Evolutionary conservation across 441 rosid species (phyloP).

Genomic region (Brassica hybrid): DNA sequence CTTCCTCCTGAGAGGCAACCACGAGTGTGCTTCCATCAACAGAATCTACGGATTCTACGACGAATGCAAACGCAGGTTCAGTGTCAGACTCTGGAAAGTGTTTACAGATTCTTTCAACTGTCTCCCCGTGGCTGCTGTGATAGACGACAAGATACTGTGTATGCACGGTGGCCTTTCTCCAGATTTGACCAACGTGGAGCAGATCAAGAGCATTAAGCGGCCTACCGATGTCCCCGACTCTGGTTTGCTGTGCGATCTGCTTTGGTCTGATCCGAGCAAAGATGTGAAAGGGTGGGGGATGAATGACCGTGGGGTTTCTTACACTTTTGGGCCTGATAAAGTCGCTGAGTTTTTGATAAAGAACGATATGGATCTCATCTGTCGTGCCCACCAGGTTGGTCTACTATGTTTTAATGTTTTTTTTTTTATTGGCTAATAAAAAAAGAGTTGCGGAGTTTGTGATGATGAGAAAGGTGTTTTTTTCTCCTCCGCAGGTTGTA

Average conservation of each 20-base stretch:
- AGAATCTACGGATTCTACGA: slow-evolving; percentile 80
- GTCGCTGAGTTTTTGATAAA: slow-evolving; percentile 61
- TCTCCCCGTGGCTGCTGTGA: slow-evolving; percentile 76
- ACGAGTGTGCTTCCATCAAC: slow-evolving; percentile 77
- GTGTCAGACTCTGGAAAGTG: slow-evolving; percentile 68
- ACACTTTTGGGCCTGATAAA: slow-evolving; percentile 67
- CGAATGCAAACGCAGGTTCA: slow-evolving; percentile 77
- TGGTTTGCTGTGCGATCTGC: slow-evolving; percentile 73
- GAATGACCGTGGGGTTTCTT: slow-evolving; percentile 79
- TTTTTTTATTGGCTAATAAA: neutral
- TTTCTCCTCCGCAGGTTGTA: slow-evolving; percentile 52
- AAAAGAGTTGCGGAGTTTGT: neutral
- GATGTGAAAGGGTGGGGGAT: slow-evolving; percentile 73
- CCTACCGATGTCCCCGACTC: slow-evolving; percentile 76
- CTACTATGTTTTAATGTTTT: neutral
- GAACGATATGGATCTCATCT: slow-evolving; percentile 74
- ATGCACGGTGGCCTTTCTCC: slow-evolving; percentile 88
- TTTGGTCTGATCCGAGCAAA: slow-evolving; percentile 78
- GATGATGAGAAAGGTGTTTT: too few relatives aligned
- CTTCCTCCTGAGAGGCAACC: slow-evolving; percentile 75
- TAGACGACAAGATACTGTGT: slow-evolving; percentile 78
- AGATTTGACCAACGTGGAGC: slow-evolving; percentile 59
- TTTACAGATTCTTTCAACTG: slow-evolving; percentile 81
- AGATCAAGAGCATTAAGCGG: slow-evolving; percentile 61
- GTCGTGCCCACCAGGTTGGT: slow-evolving; percentile 79